phyloP scores from a whole-genome alignment of 2,329 filamentous ascomycete species.

The Claviceps humidiphila region DNA sequence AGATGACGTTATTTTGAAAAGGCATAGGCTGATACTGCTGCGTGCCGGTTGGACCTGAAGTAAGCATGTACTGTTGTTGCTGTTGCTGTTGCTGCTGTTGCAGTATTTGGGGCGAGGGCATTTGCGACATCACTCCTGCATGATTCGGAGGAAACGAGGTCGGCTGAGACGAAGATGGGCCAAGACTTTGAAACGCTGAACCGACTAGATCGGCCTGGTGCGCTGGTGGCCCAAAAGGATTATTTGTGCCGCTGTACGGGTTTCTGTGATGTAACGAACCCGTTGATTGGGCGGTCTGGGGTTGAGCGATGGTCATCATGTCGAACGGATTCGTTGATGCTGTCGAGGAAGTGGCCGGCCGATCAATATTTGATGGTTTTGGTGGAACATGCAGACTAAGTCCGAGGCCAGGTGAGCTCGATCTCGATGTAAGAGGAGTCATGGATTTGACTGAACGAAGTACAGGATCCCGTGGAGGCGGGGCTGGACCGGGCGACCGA shows the following conservation, averaged over 20 bases:
- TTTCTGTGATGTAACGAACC: slow-evolving; percentile 46
- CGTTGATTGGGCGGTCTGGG: slow-evolving; percentile 52
- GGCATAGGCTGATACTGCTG: slow-evolving; percentile 25
- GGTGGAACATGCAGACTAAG: slow-evolving; percentile 20
- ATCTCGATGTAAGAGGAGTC: slow-evolving; percentile 36
- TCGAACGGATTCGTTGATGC: slow-evolving; percentile 57
- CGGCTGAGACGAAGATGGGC: slow-evolving; percentile 44
- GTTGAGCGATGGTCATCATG: slow-evolving; percentile 37
- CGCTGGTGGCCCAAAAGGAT: slow-evolving; percentile 51
- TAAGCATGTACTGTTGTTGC: slow-evolving; percentile 24
- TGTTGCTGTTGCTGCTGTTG: slow-evolving; percentile 26
- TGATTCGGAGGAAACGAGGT: slow-evolving; percentile 50
- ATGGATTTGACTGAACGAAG: slow-evolving; percentile 37
- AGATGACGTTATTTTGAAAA: slow-evolving; percentile 31
- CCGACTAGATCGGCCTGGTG: slow-evolving; percentile 34
- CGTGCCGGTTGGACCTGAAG: slow-evolving; percentile 27
- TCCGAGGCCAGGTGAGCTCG: slow-evolving; percentile 15
- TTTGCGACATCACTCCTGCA: slow-evolving; percentile 29
- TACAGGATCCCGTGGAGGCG: slow-evolving; percentile 31
- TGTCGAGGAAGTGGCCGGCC: slow-evolving; percentile 28
- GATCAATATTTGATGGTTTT: slow-evolving; percentile 15
- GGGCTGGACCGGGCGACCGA: slow-evolving; percentile 21
- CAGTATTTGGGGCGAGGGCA: neutral
- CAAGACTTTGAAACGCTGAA: slow-evolving; percentile 63
- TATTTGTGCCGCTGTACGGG: slow-evolving; percentile 43